These are phyloP conservation scores for Bonia amplexicaulis DNA, from an alignment of 176 grass and related monocot species.

Conservation along the genomic window DNA sequence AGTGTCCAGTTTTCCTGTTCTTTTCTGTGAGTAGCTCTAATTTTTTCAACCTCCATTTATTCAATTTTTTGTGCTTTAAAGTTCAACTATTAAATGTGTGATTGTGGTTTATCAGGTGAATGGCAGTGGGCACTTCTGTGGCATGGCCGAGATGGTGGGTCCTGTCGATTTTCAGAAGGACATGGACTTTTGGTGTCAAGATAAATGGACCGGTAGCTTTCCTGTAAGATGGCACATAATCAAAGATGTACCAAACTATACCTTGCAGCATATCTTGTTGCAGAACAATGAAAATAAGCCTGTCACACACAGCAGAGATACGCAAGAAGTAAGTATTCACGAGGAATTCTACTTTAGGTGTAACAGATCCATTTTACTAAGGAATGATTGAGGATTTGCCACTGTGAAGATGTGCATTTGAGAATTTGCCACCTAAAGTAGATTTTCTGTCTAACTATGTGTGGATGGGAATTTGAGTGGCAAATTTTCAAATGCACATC, in stretches of 20 bases:
- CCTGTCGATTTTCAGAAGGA: conserved; percentile 81
- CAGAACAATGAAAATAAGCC: conserved; percentile 95
- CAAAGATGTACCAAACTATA: conserved; percentile 78
- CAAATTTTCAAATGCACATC: too few relatives aligned
- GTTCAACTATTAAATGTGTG: conserved; percentile 1
- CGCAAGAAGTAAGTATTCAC: conserved; percentile 74
- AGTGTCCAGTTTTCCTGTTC: conserved; percentile 85
- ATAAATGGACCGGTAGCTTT: conserved; percentile 95
- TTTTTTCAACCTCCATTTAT: background rate
- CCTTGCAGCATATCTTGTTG: conserved; percentile 63
- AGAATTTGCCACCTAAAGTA: too few relatives aligned
- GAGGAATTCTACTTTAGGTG: background rate
- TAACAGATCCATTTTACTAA: background rate
- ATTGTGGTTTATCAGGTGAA: conserved; percentile 51
- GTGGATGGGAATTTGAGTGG: too few relatives aligned
- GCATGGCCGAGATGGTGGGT: conserved; percentile 90
- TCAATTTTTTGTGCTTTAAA: background rate
- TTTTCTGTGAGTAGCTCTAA: conserved; percentile 73
- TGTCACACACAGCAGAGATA: conserved; percentile 95
- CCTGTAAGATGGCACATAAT: conserved; percentile 92
- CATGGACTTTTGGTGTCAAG: conserved; percentile 96
- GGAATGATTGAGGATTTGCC: too few relatives aligned
- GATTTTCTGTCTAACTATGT: too few relatives aligned
- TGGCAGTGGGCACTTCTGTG: conserved; percentile 91
- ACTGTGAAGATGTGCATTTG: too few relatives aligned